phyloP scores from a whole-genome alignment of 164 flowering plant species.

The Aristolochia contorta region DNA sequence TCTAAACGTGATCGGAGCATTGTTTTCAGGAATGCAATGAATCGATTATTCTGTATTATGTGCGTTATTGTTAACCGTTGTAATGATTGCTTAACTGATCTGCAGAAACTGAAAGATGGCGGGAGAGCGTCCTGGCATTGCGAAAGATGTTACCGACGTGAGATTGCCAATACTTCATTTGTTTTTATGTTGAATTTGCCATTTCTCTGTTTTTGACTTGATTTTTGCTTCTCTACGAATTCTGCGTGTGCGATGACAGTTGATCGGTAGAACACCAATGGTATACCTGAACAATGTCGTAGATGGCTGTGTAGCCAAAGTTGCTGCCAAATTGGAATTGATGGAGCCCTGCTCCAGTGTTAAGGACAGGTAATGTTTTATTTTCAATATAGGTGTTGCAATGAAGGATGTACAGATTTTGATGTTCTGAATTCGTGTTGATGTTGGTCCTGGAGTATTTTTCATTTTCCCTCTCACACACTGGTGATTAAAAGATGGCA shows the following conservation, averaged over 20 bases:
- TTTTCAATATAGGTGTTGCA: background rate
- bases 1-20: too few relatives aligned
- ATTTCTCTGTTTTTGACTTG: background rate
- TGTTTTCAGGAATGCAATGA: too few relatives aligned
- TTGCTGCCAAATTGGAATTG: slow-evolving; percentile 79
- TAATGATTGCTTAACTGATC: background rate
- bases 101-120: slow-evolving; percentile 7
- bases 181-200: background rate
- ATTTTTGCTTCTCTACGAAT: background rate
- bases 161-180: background rate
- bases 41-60: too few relatives aligned
- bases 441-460: too few relatives aligned
- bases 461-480: too few relatives aligned
- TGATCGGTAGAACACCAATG: slow-evolving; percentile 79
- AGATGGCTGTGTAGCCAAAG: slow-evolving; percentile 67
- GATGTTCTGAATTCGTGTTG: too few relatives aligned
- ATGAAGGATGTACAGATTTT: background rate
- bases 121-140: slow-evolving; percentile 4
- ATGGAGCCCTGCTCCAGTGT: slow-evolving; percentile 94
- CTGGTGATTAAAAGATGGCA: too few relatives aligned
- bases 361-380: slow-evolving; percentile 55
- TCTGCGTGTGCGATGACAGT: slow-evolving; percentile 13
- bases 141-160: slow-evolving; percentile 10
- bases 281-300: slow-evolving; percentile 70
- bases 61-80: too few relatives aligned